Evolutionary conservation across 2,329 filamentous ascomycete species (phyloP).

Genomic region (Diaporthe sp.): DNA sequence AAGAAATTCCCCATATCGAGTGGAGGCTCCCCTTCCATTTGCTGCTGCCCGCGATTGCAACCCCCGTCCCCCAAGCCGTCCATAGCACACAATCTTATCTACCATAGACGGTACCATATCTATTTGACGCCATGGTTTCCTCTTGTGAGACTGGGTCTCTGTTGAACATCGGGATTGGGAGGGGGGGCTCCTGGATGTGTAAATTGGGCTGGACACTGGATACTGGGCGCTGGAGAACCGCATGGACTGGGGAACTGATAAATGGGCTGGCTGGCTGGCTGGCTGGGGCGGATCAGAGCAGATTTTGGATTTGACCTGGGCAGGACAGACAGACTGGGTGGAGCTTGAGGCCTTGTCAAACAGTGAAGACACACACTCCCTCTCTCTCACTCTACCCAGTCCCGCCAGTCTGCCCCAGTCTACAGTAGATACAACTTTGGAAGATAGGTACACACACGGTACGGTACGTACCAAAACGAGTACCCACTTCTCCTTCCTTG

Average conservation of each 20-base stretch:
- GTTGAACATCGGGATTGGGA: background rate
- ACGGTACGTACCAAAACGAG: background rate
- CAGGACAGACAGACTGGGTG: background rate
- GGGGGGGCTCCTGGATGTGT: background rate
- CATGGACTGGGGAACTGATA: background rate
- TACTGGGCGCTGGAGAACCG: background rate
- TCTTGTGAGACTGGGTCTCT: background rate
- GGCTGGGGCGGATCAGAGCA: background rate
- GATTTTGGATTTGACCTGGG: conserved; percentile 3
- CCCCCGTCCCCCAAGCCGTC: background rate
- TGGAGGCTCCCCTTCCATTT: conserved; percentile 31
- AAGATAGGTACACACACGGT: background rate
- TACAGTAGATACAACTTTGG: background rate
- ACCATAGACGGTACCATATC: background rate
- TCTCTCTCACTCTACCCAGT: conserved; percentile 11
- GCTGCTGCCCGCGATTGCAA: conserved; percentile 18
- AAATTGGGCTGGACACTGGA: background rate
- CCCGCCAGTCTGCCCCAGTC: background rate
- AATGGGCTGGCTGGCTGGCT: background rate
- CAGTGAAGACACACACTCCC: background rate
- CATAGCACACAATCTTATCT: conserved; percentile 4
- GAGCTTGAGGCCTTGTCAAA: background rate
- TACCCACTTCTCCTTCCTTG: conserved; percentile 13
- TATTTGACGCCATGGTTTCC: background rate
- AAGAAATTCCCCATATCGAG: conserved; percentile 27